Conservation (phyloP, 225 moss, liverwort and hornwort species). For the Ulota crispa region DNA sequence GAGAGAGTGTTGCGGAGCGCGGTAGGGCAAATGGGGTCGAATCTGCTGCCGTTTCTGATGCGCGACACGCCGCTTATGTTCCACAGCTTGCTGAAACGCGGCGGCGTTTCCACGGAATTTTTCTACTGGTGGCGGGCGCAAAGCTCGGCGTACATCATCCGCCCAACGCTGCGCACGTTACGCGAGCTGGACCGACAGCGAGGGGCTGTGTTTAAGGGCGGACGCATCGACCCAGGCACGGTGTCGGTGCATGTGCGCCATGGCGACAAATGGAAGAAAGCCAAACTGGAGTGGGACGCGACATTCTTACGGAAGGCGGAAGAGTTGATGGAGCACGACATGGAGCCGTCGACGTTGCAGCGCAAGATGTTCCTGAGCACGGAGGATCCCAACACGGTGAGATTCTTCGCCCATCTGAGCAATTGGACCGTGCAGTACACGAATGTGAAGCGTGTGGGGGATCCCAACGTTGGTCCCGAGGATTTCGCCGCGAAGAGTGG, state of each 20-base stretch:
- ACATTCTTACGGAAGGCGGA: slow-evolving; percentile 12
- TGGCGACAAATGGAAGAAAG: slow-evolving; percentile 40
- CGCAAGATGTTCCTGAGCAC: slow-evolving; percentile 35
- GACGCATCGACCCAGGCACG: background rate
- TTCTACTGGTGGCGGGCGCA: slow-evolving; percentile 42
- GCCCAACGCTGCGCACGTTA: slow-evolving; percentile 17
- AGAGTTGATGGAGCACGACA: background rate
- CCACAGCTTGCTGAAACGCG: slow-evolving; percentile 5
- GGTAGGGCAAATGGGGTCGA: background rate
- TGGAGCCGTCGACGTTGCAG: background rate
- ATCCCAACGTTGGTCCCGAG: slow-evolving; percentile 7
- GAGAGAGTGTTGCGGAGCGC: slow-evolving; percentile 16
- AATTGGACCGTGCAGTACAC: slow-evolving; percentile 25
- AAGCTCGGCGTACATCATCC: slow-evolving; percentile 16
- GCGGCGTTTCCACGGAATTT: background rate
- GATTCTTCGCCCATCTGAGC: slow-evolving; percentile 6
- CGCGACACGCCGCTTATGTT: slow-evolving; percentile 18
- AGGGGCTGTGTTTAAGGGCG: background rate
- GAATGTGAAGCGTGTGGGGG: slow-evolving; percentile 1
- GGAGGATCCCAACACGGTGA: slow-evolving; percentile 26
- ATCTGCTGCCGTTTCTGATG: background rate
- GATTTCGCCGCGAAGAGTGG: background rate
- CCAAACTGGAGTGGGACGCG: background rate
- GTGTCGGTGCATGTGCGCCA: slow-evolving; percentile 33
- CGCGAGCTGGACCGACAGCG: slow-evolving; percentile 16